Conservation (phyloP, 345 rosid species). For the Zanthoxylum bungeanum region DNA sequence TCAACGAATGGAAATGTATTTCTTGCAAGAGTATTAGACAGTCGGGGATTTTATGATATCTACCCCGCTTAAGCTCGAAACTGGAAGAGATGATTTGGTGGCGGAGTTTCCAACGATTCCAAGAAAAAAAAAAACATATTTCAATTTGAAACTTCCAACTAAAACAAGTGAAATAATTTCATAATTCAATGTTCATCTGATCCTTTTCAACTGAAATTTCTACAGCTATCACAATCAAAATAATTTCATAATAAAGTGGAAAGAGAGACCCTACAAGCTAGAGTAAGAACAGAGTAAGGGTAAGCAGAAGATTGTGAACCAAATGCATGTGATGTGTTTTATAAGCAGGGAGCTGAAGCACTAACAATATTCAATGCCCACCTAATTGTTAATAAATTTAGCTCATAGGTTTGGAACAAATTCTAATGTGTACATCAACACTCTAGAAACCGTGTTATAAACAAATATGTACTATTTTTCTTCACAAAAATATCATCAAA, state of each 20-base stretch:
- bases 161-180: neutral
- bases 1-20: no score
- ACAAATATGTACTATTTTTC: no score
- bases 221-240: neutral
- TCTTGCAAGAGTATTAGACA: no score
- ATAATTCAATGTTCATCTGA: neutral
- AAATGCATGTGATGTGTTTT: slow-evolving; percentile 3
- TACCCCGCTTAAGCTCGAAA: no score
- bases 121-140: no score
- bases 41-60: no score
- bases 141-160: neutral
- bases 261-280: neutral
- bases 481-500: no score
- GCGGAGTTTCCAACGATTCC: no score
- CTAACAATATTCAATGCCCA: neutral
- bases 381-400: neutral
- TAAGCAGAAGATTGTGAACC: neutral
- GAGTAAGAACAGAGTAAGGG: neutral
- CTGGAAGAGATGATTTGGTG: no score
- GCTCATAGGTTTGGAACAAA: neutral
- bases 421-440: neutral
- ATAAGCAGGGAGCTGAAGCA: neutral
- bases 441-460: neutral
- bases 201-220: neutral
- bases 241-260: neutral